Evolutionary conservation across 805 yeast species (phyloP), one percentile per base, ranked within the genome.

Genomic region (Ascoidea asiatica): DNA sequence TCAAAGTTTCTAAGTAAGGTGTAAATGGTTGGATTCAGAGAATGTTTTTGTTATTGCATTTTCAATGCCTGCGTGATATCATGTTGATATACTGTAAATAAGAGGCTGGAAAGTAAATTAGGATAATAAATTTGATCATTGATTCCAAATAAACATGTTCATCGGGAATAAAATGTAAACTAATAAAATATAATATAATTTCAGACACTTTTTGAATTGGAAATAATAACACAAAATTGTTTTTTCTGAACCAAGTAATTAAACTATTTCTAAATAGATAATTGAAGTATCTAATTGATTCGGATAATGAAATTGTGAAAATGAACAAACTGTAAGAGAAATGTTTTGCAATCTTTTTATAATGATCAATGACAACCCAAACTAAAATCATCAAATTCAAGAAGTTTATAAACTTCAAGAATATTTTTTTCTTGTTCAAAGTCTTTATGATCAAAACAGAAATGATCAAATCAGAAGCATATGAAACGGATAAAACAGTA

Each of bases 301-400:
- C 50, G 19, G 41, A 44, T 2, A 33, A 20, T 2, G 50, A 46
- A 5, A 48, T 45, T 4, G 44, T 15, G 41, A 48, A 44, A 5
- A 48, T 29, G 13, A 39, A 46, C 7, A 46, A 4, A 5, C 42
- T 20, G 40, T 48, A 48, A 2, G 48, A 38, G 6, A 40, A 29
- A 35, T 48, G 49, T 37, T 38, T 48, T 13, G 51, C 33, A 5
- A 48, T 33, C 40, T 48, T 48, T 6, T 49, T 49, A 35, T 44
- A 44, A 35, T 45, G 47, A 33, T 39, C 46, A n/a, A 48, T 39
- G 15, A 46, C 40, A 7, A 38, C 46, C 46, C 49, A 48, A 13
- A 45, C 44, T 23, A 46, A 20, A 15, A 46, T 41, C 39, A 44
- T 21, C n/a, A 41, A 40, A 22, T 37, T 19, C 11, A 41, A 7